Evolutionary conservation across 306 rosid genomes (phyloP), one percentile per base, ranked within the genome.

Genomic region (Prunus armeniaca): DNA sequence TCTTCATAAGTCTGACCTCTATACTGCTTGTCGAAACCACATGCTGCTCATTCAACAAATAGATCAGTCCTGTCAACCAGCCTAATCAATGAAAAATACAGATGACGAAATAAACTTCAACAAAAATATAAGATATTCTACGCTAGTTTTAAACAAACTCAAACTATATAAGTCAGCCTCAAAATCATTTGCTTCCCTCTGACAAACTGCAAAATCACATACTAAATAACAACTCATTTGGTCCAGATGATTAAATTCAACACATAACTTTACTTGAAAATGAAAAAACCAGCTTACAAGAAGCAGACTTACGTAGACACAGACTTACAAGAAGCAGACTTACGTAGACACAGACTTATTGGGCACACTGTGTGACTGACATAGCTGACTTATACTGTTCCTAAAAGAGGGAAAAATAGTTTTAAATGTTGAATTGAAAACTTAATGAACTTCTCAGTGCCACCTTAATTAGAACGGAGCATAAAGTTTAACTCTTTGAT

Each of bases 41-140:
- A 73, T 84, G 91, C 97, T 92, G 98, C 89, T 80, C 86, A 89
- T 86, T 91, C 87, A 89, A 92, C 96, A 90, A 89, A 90, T 71
- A 90, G 73, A 88, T 86, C 85, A 95, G 84, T 83, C 91, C 91
- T 90, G 97, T 89, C 92, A 95, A 89, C 97, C 87, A 91, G 93
- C 89, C 97, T 88, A 88, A 90, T 86, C 91, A 87, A 88, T 86
- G 85, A 87, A 87, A 88, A 85, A 81, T 88, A 80, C 75, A 83
- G 80, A 91, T 71, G 84, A 84, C 83, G 76, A 81, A 83, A 87
- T 76, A 86, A 85, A 83, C 89, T 86, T 83, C 67, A 85, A 85
- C 67, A 58, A 72, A 82, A 79, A 74, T 71, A 72, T 18, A 80
- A 80, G 67, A 72, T 69, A 83, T 50, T 81, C 80, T 67, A 73